Conservation (phyloP, 108 stramenopile genomes). For the Nannochloropsis gaditana region DNA sequence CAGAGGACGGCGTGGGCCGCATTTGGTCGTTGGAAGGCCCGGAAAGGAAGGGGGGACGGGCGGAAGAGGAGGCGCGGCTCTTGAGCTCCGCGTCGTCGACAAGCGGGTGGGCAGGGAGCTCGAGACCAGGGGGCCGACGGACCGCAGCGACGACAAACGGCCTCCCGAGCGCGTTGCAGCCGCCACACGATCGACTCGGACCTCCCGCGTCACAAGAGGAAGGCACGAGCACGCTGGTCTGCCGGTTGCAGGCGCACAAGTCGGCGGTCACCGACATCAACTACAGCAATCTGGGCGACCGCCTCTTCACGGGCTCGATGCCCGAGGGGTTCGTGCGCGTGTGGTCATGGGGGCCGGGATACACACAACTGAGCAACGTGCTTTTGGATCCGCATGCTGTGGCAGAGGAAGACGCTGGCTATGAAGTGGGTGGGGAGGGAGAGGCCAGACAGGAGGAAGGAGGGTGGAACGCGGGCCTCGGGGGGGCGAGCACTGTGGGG, state of each 20-base stretch:
- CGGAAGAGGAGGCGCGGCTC: slow-evolving; percentile 5
- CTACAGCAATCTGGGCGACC: slow-evolving; percentile 44
- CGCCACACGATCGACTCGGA: neutral
- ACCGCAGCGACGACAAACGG: neutral
- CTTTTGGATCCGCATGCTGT: neutral
- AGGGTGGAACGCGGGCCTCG: slow-evolving; percentile 18
- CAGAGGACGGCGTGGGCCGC: slow-evolving; percentile 74
- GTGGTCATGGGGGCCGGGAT: slow-evolving; percentile 43
- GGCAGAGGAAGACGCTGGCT: neutral
- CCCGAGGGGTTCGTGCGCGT: slow-evolving; percentile 46
- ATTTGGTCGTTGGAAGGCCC: slow-evolving; percentile 54
- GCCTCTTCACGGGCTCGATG: slow-evolving; percentile 44
- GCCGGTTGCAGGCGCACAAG: slow-evolving; percentile 32
- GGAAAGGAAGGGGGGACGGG: neutral
- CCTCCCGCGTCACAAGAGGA: neutral
- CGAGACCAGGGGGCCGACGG: neutral
- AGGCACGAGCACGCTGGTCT: neutral
- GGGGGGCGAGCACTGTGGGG: neutral
- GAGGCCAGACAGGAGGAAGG: neutral
- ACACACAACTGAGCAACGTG: slow-evolving; percentile 19
- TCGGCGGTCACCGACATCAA: slow-evolving; percentile 41
- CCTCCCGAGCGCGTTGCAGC: neutral
- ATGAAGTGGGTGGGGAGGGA: neutral
- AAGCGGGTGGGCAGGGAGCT: neutral
- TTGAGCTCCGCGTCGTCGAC: neutral